Evolutionary conservation across 2,329 filamentous ascomycete species (phyloP).

Genomic region (Achaetomium macrosporum): DNA sequence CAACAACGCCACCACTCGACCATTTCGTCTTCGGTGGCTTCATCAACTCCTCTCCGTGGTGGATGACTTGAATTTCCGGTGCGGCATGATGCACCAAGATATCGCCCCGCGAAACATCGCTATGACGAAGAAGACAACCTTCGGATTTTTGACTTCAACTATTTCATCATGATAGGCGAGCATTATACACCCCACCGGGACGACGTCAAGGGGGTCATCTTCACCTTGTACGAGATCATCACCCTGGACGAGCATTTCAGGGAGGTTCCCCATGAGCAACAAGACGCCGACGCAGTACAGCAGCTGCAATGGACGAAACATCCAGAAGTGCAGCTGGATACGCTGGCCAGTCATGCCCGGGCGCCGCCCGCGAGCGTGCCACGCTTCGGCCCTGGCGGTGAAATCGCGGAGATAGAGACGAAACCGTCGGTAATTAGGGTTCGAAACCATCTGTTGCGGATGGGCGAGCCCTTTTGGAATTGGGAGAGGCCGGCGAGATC

Average conservation of each 20-base stretch:
- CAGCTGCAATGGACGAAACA: slow-evolving; percentile 10
- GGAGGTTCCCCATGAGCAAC: slow-evolving; percentile 2
- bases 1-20: slow-evolving; percentile 5
- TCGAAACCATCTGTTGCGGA: neutral
- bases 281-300: slow-evolving; percentile 5
- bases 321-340: slow-evolving; percentile 4
- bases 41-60: slow-evolving; percentile 33
- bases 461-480: neutral
- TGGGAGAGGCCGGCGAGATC: slow-evolving; percentile 5
- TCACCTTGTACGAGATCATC: slow-evolving; percentile 14
- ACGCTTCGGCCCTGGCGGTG: neutral
- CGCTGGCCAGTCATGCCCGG: neutral
- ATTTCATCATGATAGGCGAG: neutral
- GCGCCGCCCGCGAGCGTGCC: neutral
- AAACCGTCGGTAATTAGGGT: neutral
- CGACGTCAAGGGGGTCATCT: slow-evolving; percentile 13
- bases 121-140: slow-evolving; percentile 30
- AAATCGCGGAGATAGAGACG: neutral
- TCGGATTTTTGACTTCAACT: slow-evolving; percentile 22
- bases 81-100: slow-evolving; percentile 36
- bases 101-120: slow-evolving; percentile 35
- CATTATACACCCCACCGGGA: slow-evolving; percentile 4
- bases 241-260: slow-evolving; percentile 10
- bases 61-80: slow-evolving; percentile 34
- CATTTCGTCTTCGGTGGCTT: slow-evolving; percentile 34